phyloP scores from a whole-genome alignment of 495 filamentous ascomycete genomes.

The Clohesyomyces aquaticus region DNA sequence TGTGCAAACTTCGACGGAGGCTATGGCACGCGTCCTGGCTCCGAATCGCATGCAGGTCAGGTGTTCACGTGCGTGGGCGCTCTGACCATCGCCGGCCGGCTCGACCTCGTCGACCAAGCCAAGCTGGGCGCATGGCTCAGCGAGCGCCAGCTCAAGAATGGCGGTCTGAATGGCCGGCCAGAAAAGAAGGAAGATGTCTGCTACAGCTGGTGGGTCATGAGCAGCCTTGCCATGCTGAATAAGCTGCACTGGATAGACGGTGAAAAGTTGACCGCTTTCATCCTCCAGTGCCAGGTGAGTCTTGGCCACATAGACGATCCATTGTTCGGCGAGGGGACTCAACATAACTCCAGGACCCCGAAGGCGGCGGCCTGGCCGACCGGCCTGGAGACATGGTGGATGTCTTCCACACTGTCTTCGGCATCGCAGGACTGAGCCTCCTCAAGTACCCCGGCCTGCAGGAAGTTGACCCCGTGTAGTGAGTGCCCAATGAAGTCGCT shows the following conservation, averaged over 20 bases:
- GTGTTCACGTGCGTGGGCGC: slow-evolving; percentile 94
- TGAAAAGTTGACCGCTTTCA: slow-evolving; percentile 74
- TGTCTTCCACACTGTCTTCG: slow-evolving; percentile 94
- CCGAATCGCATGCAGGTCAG: slow-evolving; percentile 91
- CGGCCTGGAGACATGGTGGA: slow-evolving; percentile 93
- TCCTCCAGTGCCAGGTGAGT: slow-evolving; percentile 75
- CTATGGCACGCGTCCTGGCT: slow-evolving; percentile 84
- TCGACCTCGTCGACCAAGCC: slow-evolving; percentile 83
- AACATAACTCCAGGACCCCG: slow-evolving; percentile 64
- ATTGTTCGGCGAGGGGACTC: not conserved
- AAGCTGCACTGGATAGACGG: slow-evolving; percentile 89
- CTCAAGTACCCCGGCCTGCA: slow-evolving; percentile 73
- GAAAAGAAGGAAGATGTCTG: slow-evolving; percentile 97
- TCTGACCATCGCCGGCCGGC: slow-evolving; percentile 75
- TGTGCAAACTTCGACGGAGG: slow-evolving; percentile 94
- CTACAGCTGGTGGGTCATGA: slow-evolving; percentile 97
- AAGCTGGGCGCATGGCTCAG: slow-evolving; percentile 87
- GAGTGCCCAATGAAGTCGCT: slow-evolving; percentile 44
- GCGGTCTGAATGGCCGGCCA: slow-evolving; percentile 89
- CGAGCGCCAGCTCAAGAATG: slow-evolving; percentile 83
- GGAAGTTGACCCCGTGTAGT: slow-evolving; percentile 88
- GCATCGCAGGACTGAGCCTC: slow-evolving; percentile 84
- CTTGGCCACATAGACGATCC: not conserved
- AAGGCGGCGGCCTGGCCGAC: slow-evolving; percentile 85
- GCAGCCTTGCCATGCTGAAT: slow-evolving; percentile 86